phyloP scores from a whole-genome alignment of 129 eudicot genomes.

The Flaveria trinervia region DNA sequence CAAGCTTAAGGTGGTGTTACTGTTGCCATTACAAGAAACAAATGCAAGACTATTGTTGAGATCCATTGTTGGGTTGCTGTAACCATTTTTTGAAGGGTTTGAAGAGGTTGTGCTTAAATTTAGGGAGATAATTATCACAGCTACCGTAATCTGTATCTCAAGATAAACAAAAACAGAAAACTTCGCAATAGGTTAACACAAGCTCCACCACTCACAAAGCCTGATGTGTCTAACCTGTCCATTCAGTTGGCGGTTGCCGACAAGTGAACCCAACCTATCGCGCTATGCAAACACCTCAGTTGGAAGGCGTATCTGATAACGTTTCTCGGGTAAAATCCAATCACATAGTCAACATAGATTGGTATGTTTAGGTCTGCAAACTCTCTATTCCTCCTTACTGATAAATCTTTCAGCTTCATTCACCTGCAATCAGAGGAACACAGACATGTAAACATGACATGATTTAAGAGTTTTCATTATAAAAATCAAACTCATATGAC shows the following conservation, averaged over 20 bases:
- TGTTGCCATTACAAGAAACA: constrained; percentile 55
- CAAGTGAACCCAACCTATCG: constrained; percentile 8
- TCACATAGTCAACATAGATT: constrained; percentile 28
- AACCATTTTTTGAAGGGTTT: constrained; percentile 27
- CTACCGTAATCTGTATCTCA: constrained; percentile 37
- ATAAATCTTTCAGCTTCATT: constrained; percentile 49
- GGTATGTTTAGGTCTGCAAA: constrained; percentile 28
- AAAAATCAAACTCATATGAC: constrained; percentile 1
- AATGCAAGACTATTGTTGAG: constrained; percentile 43
- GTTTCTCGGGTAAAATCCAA: constrained; percentile 46
- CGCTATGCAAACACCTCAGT: constrained; percentile 1
- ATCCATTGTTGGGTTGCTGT: constrained; percentile 51
- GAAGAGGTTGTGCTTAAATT: constrained; percentile 7
- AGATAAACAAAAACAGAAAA: constrained; percentile 48
- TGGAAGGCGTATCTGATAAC: constrained; percentile 36
- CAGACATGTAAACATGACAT: constrained; percentile 19
- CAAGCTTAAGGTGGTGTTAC: constrained; percentile 74
- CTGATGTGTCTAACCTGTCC: constrained; percentile 90
- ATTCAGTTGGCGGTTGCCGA: constrained; percentile 38
- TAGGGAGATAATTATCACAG: constrained; percentile 7
- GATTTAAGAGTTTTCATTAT: background rate
- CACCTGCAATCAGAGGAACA: constrained; percentile 47
- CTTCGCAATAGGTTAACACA: constrained; percentile 40
- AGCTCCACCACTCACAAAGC: constrained; percentile 95
- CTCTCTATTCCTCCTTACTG: constrained; percentile 38